Conservation (phyloP, 768 basidiomycete species). For the Lenzites betulinus region DNA sequence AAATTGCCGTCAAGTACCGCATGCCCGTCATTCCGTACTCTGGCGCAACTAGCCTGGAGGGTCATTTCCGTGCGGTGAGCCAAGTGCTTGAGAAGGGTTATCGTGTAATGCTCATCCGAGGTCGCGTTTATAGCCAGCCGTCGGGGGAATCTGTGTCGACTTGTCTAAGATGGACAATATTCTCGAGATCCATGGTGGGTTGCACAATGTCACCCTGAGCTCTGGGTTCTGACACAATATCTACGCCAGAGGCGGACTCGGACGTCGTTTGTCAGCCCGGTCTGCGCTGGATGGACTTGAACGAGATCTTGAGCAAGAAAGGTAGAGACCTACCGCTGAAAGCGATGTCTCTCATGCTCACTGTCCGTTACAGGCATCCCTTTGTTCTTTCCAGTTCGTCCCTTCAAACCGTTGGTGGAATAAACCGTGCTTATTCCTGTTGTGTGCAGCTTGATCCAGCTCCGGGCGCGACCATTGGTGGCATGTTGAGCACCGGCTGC, state of each 20-base stretch:
- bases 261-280: conserved; percentile 79
- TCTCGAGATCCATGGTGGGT: conserved; percentile 67
- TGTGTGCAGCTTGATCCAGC: conserved; percentile 65
- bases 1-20: conserved; percentile 68
- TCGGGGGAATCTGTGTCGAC: conserved; percentile 79
- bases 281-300: conserved; percentile 69
- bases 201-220: background rate
- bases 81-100: too few species aligned
- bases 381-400: conserved; percentile 75
- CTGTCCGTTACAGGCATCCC: conserved; percentile 55
- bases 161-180: conserved; percentile 80
- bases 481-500: conserved; percentile 86
- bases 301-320: conserved; percentile 63
- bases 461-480: conserved; percentile 81
- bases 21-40: conserved; percentile 82
- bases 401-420: background rate
- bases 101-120: background rate
- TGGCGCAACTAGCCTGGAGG: conserved; percentile 83
- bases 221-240: background rate
- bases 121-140: conserved; percentile 15
- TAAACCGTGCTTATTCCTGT: background rate
- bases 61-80: conserved; percentile 64
- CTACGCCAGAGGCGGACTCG: conserved; percentile 57
- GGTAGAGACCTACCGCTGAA: conserved; percentile 37
- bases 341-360: background rate